Evolutionary conservation across 2,329 filamentous ascomycete species (phyloP).

Genomic region (Ophiostoma tasmaniense): DNA sequence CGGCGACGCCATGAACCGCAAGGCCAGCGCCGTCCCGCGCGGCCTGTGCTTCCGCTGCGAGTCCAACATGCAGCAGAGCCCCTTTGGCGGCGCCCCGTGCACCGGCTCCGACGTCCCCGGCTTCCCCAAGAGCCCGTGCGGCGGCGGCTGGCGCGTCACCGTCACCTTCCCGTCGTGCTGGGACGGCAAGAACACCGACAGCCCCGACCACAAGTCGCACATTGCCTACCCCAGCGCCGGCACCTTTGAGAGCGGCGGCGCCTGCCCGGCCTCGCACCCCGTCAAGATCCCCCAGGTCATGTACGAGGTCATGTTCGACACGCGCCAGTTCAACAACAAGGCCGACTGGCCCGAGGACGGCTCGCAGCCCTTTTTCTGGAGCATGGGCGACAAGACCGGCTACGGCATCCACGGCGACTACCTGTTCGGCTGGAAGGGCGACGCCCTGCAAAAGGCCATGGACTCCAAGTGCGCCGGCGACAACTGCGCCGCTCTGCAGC

Average conservation of each 20-base stretch:
- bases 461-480: constrained; percentile 22
- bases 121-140: too few species aligned
- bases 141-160: too few species aligned
- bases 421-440: constrained; percentile 23
- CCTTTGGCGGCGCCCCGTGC: constrained; percentile 16
- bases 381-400: constrained; percentile 22
- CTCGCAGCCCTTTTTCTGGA: constrained; percentile 26
- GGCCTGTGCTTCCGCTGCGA: not conserved
- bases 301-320: constrained; percentile 23
- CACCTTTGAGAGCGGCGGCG: constrained; percentile 22
- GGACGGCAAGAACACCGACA: too few species aligned
- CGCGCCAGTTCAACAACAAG: constrained; percentile 28
- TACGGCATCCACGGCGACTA: constrained; percentile 24
- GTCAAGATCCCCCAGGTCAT: constrained; percentile 23
- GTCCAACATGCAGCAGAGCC: constrained; percentile 28
- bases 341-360: constrained; percentile 31
- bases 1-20: not conserved
- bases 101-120: too few species aligned
- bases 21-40: not conserved
- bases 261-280: constrained; percentile 21
- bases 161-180: too few species aligned
- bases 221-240: constrained; percentile 9
- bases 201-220: too few species aligned
- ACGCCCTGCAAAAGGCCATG: constrained; percentile 21
- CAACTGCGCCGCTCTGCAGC: constrained; percentile 21